Base-by-base conservation (phyloP, 2,329 filamentous ascomycete genomes). In the Trichophyton benhamiae region DNA sequence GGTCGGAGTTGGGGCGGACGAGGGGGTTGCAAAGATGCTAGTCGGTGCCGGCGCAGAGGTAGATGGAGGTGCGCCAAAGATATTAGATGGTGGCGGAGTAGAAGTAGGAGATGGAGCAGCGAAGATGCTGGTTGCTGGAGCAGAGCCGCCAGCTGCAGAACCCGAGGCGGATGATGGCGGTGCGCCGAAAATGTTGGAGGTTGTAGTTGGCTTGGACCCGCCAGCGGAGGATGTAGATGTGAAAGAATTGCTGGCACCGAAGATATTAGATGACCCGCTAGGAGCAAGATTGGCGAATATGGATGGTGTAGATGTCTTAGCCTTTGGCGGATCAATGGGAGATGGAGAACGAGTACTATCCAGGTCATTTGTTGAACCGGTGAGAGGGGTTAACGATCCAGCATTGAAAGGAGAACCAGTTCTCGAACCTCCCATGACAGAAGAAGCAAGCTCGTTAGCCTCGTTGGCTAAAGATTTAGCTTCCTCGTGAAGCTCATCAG, bases 361-460 rank as follows among this genome's bases (percentile, higher is more conserved):
- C 20, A 52, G 30, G 22, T 17, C 59, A 46, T 55, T 61, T 36
- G 62, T 61, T 20, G 62, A 57, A 5, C 58, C 53, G 33, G 46
- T 59, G 42, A 66, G 67, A 13, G 69, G 66, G 7, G 68, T 70
- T 20, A 52, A 27, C 8, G 63, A 60, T n/a, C 61, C 62, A 6
- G 66, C 64, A 57, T 67, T 69, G 36, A 70, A 68, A 1, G 70
- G 67, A 0, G 69, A 68, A 3, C 67, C 64, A 52, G 66, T 68
- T 60, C 69, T 70, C 1, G 69, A 66, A 8, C 63, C 65, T 25
- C 63, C 64, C 27, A 72, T 67, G 6, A 72, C 55, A 5, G 65
- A 64, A 15, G 67, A 66, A 36, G 67, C 60, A 5, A 58, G 57
- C 17, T 64, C 63, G 38, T 65, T 66, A 25, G 62, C 61, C 7